Percentiles rank a stretch among this genome's conserved stretches.
Evolutionary conservation across 106 monocot genomes (phyloP).

Genomic region (Phalaenopsis aphrodite): DNA sequence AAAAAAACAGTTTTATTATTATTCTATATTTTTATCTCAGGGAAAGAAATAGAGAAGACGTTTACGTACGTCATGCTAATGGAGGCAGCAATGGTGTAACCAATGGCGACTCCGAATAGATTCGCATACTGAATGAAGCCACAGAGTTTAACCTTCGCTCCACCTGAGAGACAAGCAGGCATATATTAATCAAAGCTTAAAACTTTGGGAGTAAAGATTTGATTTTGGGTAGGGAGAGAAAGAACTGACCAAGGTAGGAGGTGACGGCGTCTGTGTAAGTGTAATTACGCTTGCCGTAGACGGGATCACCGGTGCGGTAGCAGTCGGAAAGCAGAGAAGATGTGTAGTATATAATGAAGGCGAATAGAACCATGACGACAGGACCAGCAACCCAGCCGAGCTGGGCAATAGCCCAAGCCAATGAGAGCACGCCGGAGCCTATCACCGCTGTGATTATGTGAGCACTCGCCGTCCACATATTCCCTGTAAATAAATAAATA

Average conservation of each 20-base stretch:
- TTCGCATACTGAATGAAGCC: constrained; percentile 53
- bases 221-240: neutral
- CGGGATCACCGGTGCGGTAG: constrained; percentile 51
- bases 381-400: constrained; percentile 26
- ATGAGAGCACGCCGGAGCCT: constrained; percentile 18
- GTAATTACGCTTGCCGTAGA: constrained; percentile 67
- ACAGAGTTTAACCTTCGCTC: constrained; percentile 49
- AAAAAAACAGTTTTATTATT: neutral
- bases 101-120: constrained; percentile 54
- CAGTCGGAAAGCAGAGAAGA: constrained; percentile 63
- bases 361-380: constrained; percentile 25
- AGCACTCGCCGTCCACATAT: constrained; percentile 15
- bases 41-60: neutral
- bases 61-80: constrained; percentile 72
- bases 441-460: constrained; percentile 22
- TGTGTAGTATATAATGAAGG: constrained; percentile 66
- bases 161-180: constrained; percentile 19
- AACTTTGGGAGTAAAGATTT: neutral
- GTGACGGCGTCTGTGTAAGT: constrained; percentile 70
- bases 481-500: neutral
- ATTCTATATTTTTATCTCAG: neutral
- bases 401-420: constrained; percentile 20
- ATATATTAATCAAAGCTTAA: neutral
- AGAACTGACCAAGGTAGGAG: constrained; percentile 39
- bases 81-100: constrained; percentile 71